These are phyloP conservation scores for Selenicereus undatus DNA, from an alignment of 148 eudicot genomes.

Conservation along the genomic window DNA sequence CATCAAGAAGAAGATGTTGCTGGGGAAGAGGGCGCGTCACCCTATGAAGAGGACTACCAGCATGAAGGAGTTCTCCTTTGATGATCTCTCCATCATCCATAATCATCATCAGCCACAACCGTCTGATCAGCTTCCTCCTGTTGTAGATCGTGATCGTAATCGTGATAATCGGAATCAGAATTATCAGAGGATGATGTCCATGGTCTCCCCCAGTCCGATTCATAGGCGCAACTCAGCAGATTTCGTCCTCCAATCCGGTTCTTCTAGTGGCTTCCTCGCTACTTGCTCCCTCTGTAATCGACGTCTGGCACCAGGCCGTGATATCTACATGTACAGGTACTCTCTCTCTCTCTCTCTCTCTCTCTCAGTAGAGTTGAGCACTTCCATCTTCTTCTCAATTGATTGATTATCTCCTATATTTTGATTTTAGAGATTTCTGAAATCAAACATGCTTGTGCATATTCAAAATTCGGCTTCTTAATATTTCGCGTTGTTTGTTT, in stretches of 20 bases:
- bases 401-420: too few relatives aligned
- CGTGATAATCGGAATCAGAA: not conserved
- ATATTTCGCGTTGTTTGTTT: not conserved
- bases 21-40: slow-evolving; percentile 51
- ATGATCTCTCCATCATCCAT: slow-evolving; percentile 27
- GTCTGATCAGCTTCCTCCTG: not conserved
- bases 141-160: not conserved
- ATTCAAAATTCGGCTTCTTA: not conserved
- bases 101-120: not conserved
- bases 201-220: not conserved
- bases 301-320: slow-evolving; percentile 53
- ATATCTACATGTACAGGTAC: slow-evolving; percentile 78
- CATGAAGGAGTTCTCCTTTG: slow-evolving; percentile 71
- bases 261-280: slow-evolving; percentile 37
- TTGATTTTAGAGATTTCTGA: not conserved
- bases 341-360: not conserved
- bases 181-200: not conserved
- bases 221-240: slow-evolving; percentile 48
- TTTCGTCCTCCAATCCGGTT: slow-evolving; percentile 7
- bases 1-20: slow-evolving; percentile 31
- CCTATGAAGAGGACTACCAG: slow-evolving; percentile 72
- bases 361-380: not conserved
- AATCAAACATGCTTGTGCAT: not conserved
- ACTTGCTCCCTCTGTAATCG: slow-evolving; percentile 57
- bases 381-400: not conserved